Conservation (phyloP, 257 asterid genomes). For the Cynanchum wilfordii region DNA sequence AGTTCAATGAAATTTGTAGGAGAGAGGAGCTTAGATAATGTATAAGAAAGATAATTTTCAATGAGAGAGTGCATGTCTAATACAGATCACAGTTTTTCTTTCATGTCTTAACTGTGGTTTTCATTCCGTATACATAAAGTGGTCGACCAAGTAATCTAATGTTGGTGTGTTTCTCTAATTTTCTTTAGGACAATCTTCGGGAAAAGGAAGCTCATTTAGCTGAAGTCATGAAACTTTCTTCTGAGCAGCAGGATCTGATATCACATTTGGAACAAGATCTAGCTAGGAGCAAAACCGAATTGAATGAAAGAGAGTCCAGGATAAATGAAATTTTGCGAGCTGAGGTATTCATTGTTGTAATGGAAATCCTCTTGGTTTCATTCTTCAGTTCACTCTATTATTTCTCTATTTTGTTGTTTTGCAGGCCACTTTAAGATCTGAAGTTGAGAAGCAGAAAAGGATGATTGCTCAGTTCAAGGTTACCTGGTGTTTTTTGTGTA, state of each 20-base stretch:
- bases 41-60: not conserved
- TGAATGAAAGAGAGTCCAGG: conserved; percentile 52
- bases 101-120: not conserved
- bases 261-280: conserved; percentile 63
- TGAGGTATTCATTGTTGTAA: conserved; percentile 31
- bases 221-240: conserved; percentile 45
- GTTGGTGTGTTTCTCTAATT: not conserved
- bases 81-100: not conserved
- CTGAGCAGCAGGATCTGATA: conserved; percentile 54
- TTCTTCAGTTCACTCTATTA: not conserved
- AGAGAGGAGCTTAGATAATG: not conserved
- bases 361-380: not conserved
- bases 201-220: conserved; percentile 71
- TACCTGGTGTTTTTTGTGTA: conserved; percentile 1
- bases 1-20: not conserved
- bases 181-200: conserved; percentile 27
- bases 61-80: not conserved
- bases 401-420: conserved; percentile 1
- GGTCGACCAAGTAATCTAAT: not conserved
- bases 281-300: conserved; percentile 52
- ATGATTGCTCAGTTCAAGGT: conserved; percentile 23
- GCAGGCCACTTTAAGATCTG: conserved; percentile 54
- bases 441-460: conserved; percentile 30
- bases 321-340: conserved; percentile 49
- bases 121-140: not conserved